Percentiles rank a stretch among this genome's conserved stretches.
Conservation (phyloP, 1,284 basidiomycete genomes). For the Amylostereum areolatum region DNA sequence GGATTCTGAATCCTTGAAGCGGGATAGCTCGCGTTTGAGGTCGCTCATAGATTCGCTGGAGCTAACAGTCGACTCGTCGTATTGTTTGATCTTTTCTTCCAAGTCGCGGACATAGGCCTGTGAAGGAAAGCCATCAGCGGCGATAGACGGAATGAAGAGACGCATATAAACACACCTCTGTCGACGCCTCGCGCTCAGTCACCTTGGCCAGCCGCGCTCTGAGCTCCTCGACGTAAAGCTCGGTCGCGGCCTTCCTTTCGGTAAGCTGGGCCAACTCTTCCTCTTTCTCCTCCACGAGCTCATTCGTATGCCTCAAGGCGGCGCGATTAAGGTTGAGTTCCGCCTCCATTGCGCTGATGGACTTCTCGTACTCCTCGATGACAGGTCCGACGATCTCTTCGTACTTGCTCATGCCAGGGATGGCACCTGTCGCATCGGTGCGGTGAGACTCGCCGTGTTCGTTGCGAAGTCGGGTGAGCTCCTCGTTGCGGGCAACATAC, state of each 20-base stretch:
- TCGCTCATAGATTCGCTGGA: conserved; percentile 77
- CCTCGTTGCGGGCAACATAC: conserved; percentile 81
- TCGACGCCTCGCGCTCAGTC: conserved; percentile 83
- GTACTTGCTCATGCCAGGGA: conserved; percentile 77
- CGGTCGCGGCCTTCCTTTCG: conserved; percentile 71
- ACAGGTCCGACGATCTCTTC: conserved; percentile 97
- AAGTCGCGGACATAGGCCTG: conserved; percentile 89
- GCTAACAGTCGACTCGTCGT: conserved; percentile 71
- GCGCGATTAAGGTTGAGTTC: conserved; percentile 88
- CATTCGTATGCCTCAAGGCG: conserved; percentile 85
- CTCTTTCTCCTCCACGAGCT: conserved; percentile 87
- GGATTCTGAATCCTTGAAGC: conserved; percentile 71
- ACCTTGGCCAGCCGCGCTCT: conserved; percentile 76
- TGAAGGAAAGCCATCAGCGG: conserved; percentile 9
- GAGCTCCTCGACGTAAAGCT: conserved; percentile 84
- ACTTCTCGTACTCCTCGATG: conserved; percentile 98
- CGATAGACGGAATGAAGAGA: conserved; percentile 1
- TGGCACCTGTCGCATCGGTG: conserved; percentile 42
- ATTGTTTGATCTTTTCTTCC: conserved; percentile 82
- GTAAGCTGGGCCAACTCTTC: conserved; percentile 63
- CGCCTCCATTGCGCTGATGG: conserved; percentile 91
- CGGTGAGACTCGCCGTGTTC: conserved; percentile 74
- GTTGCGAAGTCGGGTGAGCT: conserved; percentile 71
- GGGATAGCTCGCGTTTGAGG: conserved; percentile 76
- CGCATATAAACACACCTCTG: conserved; percentile 57